Evolutionary conservation across 2,329 filamentous ascomycete species (phyloP).

Genomic region (Lachnellula willkommii): DNA sequence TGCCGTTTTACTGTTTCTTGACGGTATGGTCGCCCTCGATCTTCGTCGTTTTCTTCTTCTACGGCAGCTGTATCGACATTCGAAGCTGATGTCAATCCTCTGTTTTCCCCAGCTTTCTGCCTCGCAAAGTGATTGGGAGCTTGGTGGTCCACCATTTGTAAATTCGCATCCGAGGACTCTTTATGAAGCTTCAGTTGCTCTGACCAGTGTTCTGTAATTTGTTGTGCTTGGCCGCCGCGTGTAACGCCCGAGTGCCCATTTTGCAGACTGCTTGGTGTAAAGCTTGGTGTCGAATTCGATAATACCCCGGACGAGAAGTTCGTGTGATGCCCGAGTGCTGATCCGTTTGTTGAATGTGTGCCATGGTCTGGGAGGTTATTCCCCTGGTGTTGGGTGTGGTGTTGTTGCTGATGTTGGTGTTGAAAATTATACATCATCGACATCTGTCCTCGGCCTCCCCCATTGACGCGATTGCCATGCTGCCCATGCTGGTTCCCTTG

Average conservation of each 20-base stretch:
- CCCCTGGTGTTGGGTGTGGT: slow-evolving; percentile 59
- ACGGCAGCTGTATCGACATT: slow-evolving; percentile 39
- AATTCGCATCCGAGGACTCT: slow-evolving; percentile 67
- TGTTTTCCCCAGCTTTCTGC: slow-evolving; percentile 64
- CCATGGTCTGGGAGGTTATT: slow-evolving; percentile 54
- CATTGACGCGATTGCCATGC: slow-evolving; percentile 66
- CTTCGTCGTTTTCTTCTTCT: slow-evolving; percentile 49
- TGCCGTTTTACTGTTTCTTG: slow-evolving; percentile 65
- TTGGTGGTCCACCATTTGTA: slow-evolving; percentile 63
- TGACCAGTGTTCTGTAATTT: slow-evolving; percentile 70
- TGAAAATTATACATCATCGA: slow-evolving; percentile 67
- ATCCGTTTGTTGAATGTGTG: slow-evolving; percentile 48
- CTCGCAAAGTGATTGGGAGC: slow-evolving; percentile 68
- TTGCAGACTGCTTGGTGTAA: slow-evolving; percentile 48
- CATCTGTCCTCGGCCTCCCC: slow-evolving; percentile 51
- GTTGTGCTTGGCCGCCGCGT: slow-evolving; percentile 47
- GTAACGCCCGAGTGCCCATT: slow-evolving; percentile 50
- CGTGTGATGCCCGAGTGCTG: slow-evolving; percentile 54
- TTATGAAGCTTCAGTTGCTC: slow-evolving; percentile 79
- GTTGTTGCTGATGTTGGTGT: slow-evolving; percentile 50
- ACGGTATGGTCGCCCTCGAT: slow-evolving; percentile 55
- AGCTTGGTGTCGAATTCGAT: slow-evolving; percentile 55
- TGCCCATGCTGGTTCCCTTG: slow-evolving; percentile 66
- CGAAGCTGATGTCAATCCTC: slow-evolving; percentile 48
- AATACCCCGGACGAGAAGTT: slow-evolving; percentile 59